These are phyloP conservation scores for Tetraselmis chui DNA, from an alignment of 139 green algal species.

Conservation along the genomic window DNA sequence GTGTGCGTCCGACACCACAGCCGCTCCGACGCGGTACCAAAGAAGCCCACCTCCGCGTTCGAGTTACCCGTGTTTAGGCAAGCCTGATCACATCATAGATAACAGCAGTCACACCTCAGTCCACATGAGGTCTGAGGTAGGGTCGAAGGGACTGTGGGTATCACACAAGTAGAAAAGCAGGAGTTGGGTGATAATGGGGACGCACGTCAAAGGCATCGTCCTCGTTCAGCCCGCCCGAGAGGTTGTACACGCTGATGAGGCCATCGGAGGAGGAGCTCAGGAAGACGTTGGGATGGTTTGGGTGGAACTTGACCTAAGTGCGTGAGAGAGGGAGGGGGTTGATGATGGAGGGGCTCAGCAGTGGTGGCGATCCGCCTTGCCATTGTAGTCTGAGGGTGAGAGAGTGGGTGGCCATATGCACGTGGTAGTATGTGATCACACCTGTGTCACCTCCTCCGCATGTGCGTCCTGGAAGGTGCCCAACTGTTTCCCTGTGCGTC, in stretches of 20 bases:
- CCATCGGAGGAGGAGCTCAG: conserved; percentile 11
- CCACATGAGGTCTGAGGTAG: no score
- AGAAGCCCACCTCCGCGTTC: conserved; percentile 61
- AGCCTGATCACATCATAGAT: no score
- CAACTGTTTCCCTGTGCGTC: conserved; percentile 30
- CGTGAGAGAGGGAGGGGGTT: no score
- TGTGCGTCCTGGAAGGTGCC: conserved; percentile 64
- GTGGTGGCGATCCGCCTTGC: no score
- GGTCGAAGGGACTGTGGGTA: no score
- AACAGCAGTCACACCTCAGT: no score
- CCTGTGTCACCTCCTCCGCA: conserved; percentile 64
- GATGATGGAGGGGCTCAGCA: no score
- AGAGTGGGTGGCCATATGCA: no score
- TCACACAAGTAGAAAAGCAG: no score
- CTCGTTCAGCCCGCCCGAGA: conserved; percentile 11
- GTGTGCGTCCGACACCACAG: conserved; percentile 61
- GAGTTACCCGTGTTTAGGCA: conserved; percentile 65
- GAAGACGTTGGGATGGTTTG: neutral
- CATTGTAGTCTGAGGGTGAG: no score
- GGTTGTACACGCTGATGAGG: conserved; percentile 9
- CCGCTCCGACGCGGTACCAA: conserved; percentile 31
- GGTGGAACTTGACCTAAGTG: conserved; percentile 13
- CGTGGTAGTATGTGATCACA: no score
- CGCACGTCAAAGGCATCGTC: conserved; percentile 9
- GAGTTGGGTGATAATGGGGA: no score